Base-by-base conservation (phyloP, 169 alveolate genomes). In the Cryptosporidium canis region DNA sequence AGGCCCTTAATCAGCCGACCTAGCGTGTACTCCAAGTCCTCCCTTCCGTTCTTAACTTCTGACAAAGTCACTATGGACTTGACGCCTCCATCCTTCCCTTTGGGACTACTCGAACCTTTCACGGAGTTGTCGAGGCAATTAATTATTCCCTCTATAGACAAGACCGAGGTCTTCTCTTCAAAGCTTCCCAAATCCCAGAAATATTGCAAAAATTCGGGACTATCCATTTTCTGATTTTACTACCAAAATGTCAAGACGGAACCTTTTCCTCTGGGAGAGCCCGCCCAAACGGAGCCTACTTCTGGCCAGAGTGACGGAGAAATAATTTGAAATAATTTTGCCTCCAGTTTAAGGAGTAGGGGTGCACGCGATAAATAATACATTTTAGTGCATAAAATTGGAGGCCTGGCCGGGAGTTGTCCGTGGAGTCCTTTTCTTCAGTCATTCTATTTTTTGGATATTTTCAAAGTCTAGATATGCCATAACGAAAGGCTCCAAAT, bases 181-280 rank as follows among this genome's bases (percentile, higher is more conserved):
- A 24, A 77, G 58, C 72, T 77, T 8, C 87, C 87, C 39, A 77
- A 77, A 41, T 77, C 87, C 87, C 87, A 77, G 37, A 77, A 77
- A n/a, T 77, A 77, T 21, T 77, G 87, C 66, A 77, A 55, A 55
- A 77, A 77, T 14, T 77, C 66, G 48, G 87, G 87, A 63, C 55
- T 77, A 77, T 77, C 87, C 87, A 77, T 77, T 77, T 44, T 77
- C 45, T 24, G n/a, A 39, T 61, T 41, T 72, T 37, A 29, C 18
- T 58, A 41, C 12, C 71, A 27, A 70, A 70, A 55, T 58, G 87
- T 77, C 87, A 77, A 77, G 87, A 77, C 87, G 37, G 39, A 58
- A 77, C 87, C 61, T 48, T 44, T 29, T 33, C 7, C n/a, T 29
- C n/a, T 29, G 47, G 24, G 68, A 14, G 47, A 61, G 45, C 68